Evolutionary conservation across 1,284 basidiomycete genomes (phyloP), one percentile per base, ranked within the genome.

Genomic region (Boletus holoroseus): DNA sequence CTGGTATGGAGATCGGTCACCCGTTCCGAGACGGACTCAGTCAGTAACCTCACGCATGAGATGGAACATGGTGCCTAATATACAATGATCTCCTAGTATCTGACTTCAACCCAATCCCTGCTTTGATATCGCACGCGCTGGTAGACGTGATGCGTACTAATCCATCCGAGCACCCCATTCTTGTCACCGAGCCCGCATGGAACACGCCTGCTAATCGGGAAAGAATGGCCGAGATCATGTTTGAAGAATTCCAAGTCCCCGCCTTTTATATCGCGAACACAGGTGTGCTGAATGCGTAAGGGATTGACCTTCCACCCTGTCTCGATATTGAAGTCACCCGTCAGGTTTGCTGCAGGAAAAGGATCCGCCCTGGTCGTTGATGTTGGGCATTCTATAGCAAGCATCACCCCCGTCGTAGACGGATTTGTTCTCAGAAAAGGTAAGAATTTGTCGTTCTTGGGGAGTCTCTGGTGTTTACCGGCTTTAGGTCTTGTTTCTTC

Each of bases 361-460:
- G 94, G 94, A 1, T 94, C 94, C 27, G 94, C 95, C 3, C 76
- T 99, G 44, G 90, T 99, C 0, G 85, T 99, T 43, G 95, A 99
- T 63, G 81, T 99, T 37, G 96, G 96, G 5, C 85, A 91, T 56
- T 82, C 88, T 18, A 84, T 87, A 66, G 85, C 88, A 8, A 94
- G 91, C 55, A 91, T 96, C 15, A 93, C 92, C 1, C 96, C 96
- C 1, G 89, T 99, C 9, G 92, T 95, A 7, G 96, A 99, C 63
- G 96, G 96, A 0, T 99, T 99, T 63, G 95, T 99, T 32, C 79
- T 99, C 42, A 81, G 94, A 58, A 97, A 97, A 78, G 94, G 94
- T 85, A 55, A 54, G 64, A 54, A 38, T 48, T 31, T 53, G 38
- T 53, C 35, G 5, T 35, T n/a, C 34, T 47, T 43, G 13, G 34